phyloP scores from a whole-genome alignment of 192 early-diverging fungal genomes.

The Backusella psychrophila region DNA sequence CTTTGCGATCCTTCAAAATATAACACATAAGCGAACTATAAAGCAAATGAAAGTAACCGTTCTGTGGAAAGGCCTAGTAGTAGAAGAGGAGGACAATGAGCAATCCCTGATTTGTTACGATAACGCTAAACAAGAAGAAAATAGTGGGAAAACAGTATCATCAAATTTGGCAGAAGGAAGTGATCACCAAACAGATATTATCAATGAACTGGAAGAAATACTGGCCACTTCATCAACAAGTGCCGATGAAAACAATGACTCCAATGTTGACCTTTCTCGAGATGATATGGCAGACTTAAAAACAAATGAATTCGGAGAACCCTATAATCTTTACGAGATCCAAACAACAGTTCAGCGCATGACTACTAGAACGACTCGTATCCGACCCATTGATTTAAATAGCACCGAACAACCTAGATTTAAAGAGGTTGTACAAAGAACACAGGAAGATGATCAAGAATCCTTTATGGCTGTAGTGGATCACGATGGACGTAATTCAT shows the following conservation, averaged over 20 bases:
- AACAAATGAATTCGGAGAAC: neutral
- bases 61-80: slow-evolving; percentile 62
- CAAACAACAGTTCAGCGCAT: slow-evolving; percentile 23
- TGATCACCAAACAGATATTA: slow-evolving; percentile 22
- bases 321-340: slow-evolving; percentile 30
- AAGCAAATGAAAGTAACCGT: slow-evolving; percentile 41
- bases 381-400: slow-evolving; percentile 29
- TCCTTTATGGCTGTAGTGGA: slow-evolving; percentile 33
- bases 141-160: neutral
- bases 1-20: slow-evolving; percentile 78
- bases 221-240: neutral
- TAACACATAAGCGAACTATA: slow-evolving; percentile 63
- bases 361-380: slow-evolving; percentile 28
- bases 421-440: slow-evolving; percentile 32
- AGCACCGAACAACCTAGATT: slow-evolving; percentile 8
- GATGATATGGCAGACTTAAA: neutral
- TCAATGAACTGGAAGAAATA: slow-evolving; percentile 33
- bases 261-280: neutral
- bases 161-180: slow-evolving; percentile 15
- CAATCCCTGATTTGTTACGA: slow-evolving; percentile 21
- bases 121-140: neutral
- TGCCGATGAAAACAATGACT: neutral
- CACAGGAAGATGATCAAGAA: slow-evolving; percentile 32
- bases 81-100: slow-evolving; percentile 43
- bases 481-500: neutral